Base-by-base conservation (phyloP, 2,329 filamentous ascomycete genomes). In the Stenocarpella maydis region DNA sequence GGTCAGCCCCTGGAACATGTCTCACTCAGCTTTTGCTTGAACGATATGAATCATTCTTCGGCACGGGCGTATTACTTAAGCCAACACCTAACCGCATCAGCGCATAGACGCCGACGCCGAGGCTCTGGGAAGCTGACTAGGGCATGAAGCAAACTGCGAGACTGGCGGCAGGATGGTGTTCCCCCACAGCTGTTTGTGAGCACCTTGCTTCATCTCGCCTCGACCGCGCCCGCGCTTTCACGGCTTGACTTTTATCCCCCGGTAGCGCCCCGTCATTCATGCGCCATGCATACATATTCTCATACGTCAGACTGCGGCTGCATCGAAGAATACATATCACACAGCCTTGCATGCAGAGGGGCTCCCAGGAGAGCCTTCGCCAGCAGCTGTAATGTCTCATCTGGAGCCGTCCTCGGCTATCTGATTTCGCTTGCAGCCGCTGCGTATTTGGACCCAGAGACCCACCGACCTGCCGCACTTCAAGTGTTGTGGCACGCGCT, bases 281-380 rank as follows among this genome's bases (percentile, higher is more conserved):
- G 34, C 37, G 31, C 24, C 31, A 17, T 37, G 58, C 58, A 68
- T 37, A 55, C 8, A 68, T 37, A 55, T 4, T 28, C 31, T 21
- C 21, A 17, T 54, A 41, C 47, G 19, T 37, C 43, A 68, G 49
- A 37, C n/a, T 41, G 39, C 47, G 43, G 34, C 26, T 45, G 49
- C 43, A 26, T 39, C 49, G n/a, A 53, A 28, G 9, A 52, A 52
- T 49, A 39, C 31, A 4, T 31, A 49, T 28, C 31, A 55, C 37
- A 39, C 43, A 28, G 39, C n/a, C 67, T 31, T 68, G 67, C 67
- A 68, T 68, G 67, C 67, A 68, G n/a, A 24, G 41, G 52, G n/a
- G n/a, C 54, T 28, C 41, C 8, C 31, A 60, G 45, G 45, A 50
- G 54, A 49, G 17, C 8, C 10, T 26, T 47, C 47, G 64, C 67